Evolutionary conservation across 2,329 filamentous ascomycete species (phyloP).

Genomic region (Calonectria crousiana): DNA sequence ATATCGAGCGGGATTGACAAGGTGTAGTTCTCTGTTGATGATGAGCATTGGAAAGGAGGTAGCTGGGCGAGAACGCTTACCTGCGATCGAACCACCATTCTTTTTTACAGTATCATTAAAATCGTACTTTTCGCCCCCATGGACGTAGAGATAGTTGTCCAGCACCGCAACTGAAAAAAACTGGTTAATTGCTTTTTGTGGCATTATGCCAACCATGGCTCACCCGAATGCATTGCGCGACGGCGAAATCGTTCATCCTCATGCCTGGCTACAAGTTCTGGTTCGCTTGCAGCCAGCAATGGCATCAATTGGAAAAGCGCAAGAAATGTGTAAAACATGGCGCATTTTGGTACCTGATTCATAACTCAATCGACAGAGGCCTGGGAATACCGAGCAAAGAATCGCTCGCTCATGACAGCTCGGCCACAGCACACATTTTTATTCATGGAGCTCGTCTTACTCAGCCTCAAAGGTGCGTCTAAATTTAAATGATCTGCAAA

Average conservation of each 20-base stretch:
- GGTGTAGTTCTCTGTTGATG: not conserved
- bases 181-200: not conserved
- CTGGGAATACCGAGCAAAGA: not conserved
- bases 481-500: not conserved
- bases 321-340: not conserved
- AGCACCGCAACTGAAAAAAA: not conserved
- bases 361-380: not conserved
- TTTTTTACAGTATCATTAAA: not conserved
- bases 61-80: not conserved
- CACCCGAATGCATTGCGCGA: not conserved
- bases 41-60: not conserved
- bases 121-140: not conserved
- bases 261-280: not conserved
- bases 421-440: not conserved
- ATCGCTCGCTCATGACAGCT: not conserved
- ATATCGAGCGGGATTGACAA: not conserved
- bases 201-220: not conserved
- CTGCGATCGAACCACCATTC: not conserved
- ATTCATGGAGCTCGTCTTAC: not conserved
- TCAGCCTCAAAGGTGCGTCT: not conserved
- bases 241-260: not conserved
- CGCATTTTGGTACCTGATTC: not conserved
- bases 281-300: not conserved
- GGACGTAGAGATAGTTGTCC: not conserved
- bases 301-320: not conserved